These are phyloP conservation scores for Geosmithia putterillii DNA, from an alignment of 2,329 filamentous ascomycete genomes.

Conservation along the genomic window DNA sequence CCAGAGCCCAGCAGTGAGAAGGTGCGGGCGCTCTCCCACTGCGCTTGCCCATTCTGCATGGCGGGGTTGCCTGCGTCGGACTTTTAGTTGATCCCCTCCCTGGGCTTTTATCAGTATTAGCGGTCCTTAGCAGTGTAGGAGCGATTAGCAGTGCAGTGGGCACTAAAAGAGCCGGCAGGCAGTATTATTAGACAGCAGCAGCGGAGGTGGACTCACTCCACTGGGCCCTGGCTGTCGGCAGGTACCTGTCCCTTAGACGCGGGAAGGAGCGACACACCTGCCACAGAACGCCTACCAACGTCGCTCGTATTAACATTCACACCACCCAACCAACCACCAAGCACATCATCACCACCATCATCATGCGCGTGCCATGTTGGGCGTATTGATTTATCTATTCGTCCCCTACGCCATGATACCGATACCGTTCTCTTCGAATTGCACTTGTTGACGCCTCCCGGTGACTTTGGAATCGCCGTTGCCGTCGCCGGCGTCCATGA, in stretches of 20 bases:
- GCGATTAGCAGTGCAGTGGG: too few species aligned
- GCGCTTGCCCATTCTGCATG: not conserved
- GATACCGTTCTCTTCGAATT: not conserved
- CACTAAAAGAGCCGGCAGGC: too few species aligned
- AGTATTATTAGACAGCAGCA: too few species aligned
- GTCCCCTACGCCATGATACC: not conserved
- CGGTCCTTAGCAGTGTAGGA: too few species aligned
- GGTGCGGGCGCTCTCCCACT: not conserved
- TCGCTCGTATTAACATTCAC: not conserved
- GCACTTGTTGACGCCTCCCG: not conserved
- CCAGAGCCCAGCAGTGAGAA: too few species aligned
- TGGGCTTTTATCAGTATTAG: too few species aligned
- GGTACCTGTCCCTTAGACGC: not conserved
- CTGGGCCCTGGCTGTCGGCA: not conserved
- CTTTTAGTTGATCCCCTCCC: not conserved
- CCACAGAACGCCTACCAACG: too few species aligned
- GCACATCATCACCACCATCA: not conserved
- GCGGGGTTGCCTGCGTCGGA: conserved; percentile 3
- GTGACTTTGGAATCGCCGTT: conserved; percentile 5
- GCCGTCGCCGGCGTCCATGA: conserved; percentile 12
- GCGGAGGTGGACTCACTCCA: too few species aligned
- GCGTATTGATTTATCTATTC: not conserved
- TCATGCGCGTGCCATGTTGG: not conserved
- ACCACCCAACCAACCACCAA: not conserved
- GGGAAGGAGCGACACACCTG: not conserved